phyloP scores from a whole-genome alignment of 768 basidiomycete species.

The Paxillus involutus region DNA sequence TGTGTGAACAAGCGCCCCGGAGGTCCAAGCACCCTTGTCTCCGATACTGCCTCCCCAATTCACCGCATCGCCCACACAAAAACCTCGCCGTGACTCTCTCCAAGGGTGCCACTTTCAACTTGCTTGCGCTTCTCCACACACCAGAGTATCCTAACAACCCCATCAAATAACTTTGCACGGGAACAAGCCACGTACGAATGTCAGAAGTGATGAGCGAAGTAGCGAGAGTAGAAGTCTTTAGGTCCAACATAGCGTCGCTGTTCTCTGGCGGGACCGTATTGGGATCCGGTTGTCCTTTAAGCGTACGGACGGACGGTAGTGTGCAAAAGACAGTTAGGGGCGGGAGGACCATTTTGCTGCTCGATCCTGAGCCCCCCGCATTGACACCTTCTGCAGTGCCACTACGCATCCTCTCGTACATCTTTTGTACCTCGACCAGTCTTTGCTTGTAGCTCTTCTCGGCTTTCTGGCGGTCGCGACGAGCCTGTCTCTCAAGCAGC shows the following conservation, averaged over 20 bases:
- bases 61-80: constrained; percentile 36
- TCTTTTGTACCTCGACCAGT: constrained; percentile 33
- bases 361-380: neutral
- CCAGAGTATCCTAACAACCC: too few species aligned
- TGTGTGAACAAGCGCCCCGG: too few species aligned
- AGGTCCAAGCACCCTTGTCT: too few species aligned
- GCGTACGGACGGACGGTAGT: constrained; percentile 43
- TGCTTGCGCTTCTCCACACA: too few species aligned
- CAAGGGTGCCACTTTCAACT: too few species aligned
- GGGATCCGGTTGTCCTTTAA: constrained; percentile 29
- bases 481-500: constrained; percentile 25
- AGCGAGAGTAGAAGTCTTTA: constrained; percentile 33
- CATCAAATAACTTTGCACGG: too few species aligned
- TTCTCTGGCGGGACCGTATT: neutral
- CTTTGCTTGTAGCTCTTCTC: constrained; percentile 25
- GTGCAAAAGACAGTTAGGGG: constrained; percentile 46
- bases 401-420: constrained; percentile 47
- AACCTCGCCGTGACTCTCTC: constrained; percentile 25
- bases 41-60: too few species aligned
- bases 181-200: too few species aligned
- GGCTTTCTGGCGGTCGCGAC: constrained; percentile 24
- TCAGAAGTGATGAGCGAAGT: too few species aligned
- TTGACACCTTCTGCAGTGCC: constrained; percentile 7
- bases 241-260: constrained; percentile 3
- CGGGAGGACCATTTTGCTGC: constrained; percentile 37